Conservation (phyloP, 73 alveolate species). For the Urostyla sp. region DNA sequence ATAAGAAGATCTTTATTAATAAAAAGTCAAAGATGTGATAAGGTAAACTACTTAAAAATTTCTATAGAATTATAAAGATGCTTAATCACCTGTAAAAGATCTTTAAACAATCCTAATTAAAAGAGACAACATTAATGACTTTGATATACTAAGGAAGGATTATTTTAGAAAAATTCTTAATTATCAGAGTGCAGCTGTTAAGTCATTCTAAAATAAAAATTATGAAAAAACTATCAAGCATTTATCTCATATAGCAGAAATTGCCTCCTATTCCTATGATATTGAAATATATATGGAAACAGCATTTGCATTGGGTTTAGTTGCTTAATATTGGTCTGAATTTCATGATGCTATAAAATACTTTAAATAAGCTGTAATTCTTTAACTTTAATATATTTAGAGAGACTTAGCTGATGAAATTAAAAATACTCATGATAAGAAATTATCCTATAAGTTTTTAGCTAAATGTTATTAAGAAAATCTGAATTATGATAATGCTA, state of each 20-base stretch:
- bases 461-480: slow-evolving; percentile 38
- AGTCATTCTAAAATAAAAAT: not conserved
- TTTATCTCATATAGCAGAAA: not conserved
- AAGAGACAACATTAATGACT: slow-evolving; percentile 20
- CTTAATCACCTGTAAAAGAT: not conserved
- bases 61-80: not conserved
- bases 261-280: slow-evolving; percentile 32
- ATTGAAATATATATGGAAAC: slow-evolving; percentile 28
- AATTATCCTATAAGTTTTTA: not conserved
- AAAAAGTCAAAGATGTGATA: slow-evolving; percentile 12
- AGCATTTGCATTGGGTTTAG: not conserved
- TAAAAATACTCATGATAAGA: slow-evolving; percentile 1
- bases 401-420: slow-evolving; percentile 38
- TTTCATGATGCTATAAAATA: slow-evolving; percentile 3
- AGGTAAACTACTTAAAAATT: not conserved
- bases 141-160: slow-evolving; percentile 9
- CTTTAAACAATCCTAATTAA: slow-evolving; percentile 7
- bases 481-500: slow-evolving; percentile 5
- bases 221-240: slow-evolving; percentile 6
- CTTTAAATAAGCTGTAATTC: slow-evolving; percentile 13
- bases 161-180: not conserved
- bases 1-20: too few species aligned
- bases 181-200: slow-evolving; percentile 1
- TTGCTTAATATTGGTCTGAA: not conserved
- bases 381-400: not conserved